These are phyloP conservation scores for Fusarium sp. DNA, from an alignment of 2,329 filamentous ascomycete species.

Conservation along the genomic window DNA sequence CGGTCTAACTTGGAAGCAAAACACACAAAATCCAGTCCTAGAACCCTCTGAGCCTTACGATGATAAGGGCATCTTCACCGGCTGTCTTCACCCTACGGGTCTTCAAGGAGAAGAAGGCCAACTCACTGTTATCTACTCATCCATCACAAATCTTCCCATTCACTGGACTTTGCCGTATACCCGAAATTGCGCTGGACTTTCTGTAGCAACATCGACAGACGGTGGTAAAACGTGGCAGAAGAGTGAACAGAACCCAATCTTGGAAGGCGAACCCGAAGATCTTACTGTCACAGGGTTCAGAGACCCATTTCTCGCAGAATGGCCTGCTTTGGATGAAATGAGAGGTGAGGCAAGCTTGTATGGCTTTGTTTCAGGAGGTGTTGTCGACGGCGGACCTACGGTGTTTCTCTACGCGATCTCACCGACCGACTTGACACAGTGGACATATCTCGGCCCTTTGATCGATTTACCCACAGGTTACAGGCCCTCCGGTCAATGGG, in stretches of 20 bases:
- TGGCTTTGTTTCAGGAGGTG: constrained; percentile 59
- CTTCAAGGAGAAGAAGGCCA: constrained; percentile 51
- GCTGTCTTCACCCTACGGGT: constrained; percentile 59
- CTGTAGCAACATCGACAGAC: constrained; percentile 51
- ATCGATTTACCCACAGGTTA: constrained; percentile 52
- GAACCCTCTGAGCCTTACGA: constrained; percentile 56
- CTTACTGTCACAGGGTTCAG: constrained; percentile 46
- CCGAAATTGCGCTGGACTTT: constrained; percentile 53
- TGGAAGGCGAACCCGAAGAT: constrained; percentile 42
- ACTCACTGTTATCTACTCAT: constrained; percentile 49
- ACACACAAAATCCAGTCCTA: constrained; percentile 45
- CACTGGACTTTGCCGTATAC: constrained; percentile 52
- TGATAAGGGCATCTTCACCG: constrained; percentile 61
- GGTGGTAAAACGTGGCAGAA: constrained; percentile 49
- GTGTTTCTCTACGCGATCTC: constrained; percentile 58
- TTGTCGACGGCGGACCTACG: constrained; percentile 52
- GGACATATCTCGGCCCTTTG: constrained; percentile 57
- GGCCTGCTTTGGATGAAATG: constrained; percentile 41
- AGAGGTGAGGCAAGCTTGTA: constrained; percentile 48
- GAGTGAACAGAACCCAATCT: constrained; percentile 43
- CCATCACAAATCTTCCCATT: constrained; percentile 47
- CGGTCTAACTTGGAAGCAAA: constrained; percentile 55
- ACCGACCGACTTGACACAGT: constrained; percentile 50
- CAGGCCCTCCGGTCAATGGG: constrained; percentile 53
- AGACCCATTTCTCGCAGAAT: constrained; percentile 47